Base-by-base conservation (phyloP, 306 rosid species). In the Acacia melanoxylon region DNA sequence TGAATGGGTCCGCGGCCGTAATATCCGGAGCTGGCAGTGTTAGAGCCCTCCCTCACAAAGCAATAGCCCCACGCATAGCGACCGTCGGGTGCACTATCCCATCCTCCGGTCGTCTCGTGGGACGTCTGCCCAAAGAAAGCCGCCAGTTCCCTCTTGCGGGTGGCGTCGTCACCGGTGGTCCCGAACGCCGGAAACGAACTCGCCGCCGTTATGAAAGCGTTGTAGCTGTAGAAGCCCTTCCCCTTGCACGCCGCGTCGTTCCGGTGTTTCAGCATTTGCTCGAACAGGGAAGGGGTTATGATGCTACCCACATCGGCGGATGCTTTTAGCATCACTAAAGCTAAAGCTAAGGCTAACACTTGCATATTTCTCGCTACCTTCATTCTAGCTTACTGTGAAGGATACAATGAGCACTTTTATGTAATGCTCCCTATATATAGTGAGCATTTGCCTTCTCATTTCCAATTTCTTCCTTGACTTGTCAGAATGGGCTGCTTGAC, bases 91-190 rank as follows among this genome's bases (percentile, higher is more conserved):
- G 93, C 94, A 74, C 5, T 24, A 10, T 5, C 20, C 58, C 58
- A 71, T 25, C 75, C 97, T 54, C 89, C 89, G 0, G 94, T 87
- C 52, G 94, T 92, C 85, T 92, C 97, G 68, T 90, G 97, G 42
- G 97, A 92, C 41, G 94, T 92, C 88, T 92, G 94, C 31, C 79
- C 94, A 17, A 90, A 87, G 89, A 90, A 92, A 85, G 97, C 94
- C 45, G 97, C 93, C 3, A 92, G 74, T 74, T 92, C 94, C 78
- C 66, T 90, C 80, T 90, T 87, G 2, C 80, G 78, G 2, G 89
- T 86, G 12, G 22, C 2, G 40, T 71, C 59, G 11, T 92, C 87
- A 4, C 97, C 94, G 16, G 91, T 87, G 1, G 90, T 86, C 10
- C 86, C 94, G 48, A 92, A 92, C 37, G 40, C 85, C 12, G 45